A percentile compares a stretch with the other conserved stretches of the same genome.
phyloP scores from a whole-genome alignment of 2,329 filamentous ascomycete species.

The Aureobasidium pullulans region DNA sequence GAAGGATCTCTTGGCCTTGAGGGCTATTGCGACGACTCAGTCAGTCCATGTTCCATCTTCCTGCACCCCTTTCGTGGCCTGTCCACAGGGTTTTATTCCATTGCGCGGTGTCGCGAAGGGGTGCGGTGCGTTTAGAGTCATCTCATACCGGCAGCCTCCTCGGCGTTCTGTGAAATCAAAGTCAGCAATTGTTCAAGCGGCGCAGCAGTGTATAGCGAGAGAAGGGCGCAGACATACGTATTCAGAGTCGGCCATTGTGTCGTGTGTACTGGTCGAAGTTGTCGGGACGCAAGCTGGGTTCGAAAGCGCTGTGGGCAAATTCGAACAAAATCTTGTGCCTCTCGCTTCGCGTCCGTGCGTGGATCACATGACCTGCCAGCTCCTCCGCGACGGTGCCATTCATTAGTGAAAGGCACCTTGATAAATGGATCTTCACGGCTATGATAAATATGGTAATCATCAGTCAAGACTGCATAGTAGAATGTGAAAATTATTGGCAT shows the following conservation, averaged over 20 bases:
- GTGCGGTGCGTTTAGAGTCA: constrained; percentile 15
- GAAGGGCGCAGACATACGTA: constrained; percentile 60
- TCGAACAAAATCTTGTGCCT: constrained; percentile 4
- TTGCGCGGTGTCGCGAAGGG: constrained; percentile 21
- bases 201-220: constrained; percentile 17
- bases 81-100: constrained; percentile 35
- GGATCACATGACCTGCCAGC: background rate
- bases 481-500: too few species aligned
- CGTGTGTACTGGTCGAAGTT: constrained; percentile 34
- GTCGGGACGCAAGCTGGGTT: constrained; percentile 11
- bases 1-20: constrained; percentile 99
- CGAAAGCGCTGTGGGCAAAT: background rate
- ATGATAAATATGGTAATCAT: too few species aligned
- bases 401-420: background rate
- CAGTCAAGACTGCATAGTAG: too few species aligned
- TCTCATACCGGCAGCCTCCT: constrained; percentile 76
- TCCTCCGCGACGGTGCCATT: background rate
- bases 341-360: constrained; percentile 6
- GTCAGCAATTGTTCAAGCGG: constrained; percentile 22
- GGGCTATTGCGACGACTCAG: constrained; percentile 50
- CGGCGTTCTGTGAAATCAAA: constrained; percentile 64
- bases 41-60: constrained; percentile 31
- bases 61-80: constrained; percentile 34
- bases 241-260: constrained; percentile 77
- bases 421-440: background rate